These are phyloP conservation scores for Ophiostoma himal-ulmi DNA, from an alignment of 2,329 filamentous ascomycete species.

Conservation along the genomic window DNA sequence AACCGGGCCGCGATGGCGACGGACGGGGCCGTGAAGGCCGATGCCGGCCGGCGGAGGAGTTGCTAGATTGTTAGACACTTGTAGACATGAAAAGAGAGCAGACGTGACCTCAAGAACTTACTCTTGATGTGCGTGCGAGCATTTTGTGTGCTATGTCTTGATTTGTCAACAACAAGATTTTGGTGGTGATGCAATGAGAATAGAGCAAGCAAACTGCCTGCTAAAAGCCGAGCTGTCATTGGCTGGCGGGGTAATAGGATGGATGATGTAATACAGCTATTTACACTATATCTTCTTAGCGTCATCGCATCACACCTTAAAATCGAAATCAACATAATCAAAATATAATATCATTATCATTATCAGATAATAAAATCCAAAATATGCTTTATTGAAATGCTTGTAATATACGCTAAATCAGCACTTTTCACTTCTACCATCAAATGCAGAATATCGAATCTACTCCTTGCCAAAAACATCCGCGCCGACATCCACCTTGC, in stretches of 20 bases:
- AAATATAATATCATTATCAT: not conserved
- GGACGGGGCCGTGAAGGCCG: conserved; percentile 5
- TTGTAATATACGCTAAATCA: not conserved
- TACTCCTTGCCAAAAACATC: conserved; percentile 48
- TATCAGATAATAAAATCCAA: not conserved
- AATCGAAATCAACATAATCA: not conserved
- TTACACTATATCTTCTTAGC: not conserved
- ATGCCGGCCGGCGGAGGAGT: conserved; percentile 19
- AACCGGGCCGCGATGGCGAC: conserved; percentile 13
- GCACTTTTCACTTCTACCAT: not conserved
- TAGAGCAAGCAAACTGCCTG: not conserved
- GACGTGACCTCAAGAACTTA: not conserved
- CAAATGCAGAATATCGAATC: not conserved
- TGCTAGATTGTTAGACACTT: conserved; percentile 17
- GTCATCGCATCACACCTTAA: not conserved
- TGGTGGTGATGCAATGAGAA: not conserved
- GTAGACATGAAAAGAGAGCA: not conserved
- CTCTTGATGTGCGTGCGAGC: conserved; percentile 24
- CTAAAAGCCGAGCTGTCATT: not conserved
- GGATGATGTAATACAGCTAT: conserved; percentile 5
- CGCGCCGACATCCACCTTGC: conserved; percentile 71
- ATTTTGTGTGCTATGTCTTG: conserved; percentile 14
- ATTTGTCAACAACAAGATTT: conserved; percentile 6
- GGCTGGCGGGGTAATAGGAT: not conserved
- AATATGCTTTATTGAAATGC: not conserved